A percentile compares a stretch with the other conserved stretches of the same genome.
These are phyloP conservation scores for Wallacemonas collosoma DNA, from an alignment of 208 protist species.

Conservation along the genomic window DNA sequence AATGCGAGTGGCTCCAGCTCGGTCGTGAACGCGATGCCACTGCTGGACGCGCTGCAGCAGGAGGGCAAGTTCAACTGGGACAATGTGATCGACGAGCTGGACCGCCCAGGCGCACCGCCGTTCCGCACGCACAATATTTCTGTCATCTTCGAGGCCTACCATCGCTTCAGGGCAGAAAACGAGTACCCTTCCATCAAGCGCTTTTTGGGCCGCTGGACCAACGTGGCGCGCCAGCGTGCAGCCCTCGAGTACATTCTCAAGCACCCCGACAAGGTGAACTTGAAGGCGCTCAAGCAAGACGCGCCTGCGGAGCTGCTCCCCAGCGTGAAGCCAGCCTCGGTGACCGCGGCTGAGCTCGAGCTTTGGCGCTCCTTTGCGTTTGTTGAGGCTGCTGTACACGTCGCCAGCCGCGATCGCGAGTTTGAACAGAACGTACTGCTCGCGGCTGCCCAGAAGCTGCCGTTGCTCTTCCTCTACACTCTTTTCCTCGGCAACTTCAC, in stretches of 20 bases:
- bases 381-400: conserved; percentile 82
- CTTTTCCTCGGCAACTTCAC: conserved; percentile 68
- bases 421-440: conserved; percentile 80
- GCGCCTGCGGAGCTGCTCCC: conserved; percentile 63
- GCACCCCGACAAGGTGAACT: conserved; percentile 81
- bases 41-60: conserved; percentile 68
- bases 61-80: conserved; percentile 79
- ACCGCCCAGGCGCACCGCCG: conserved; percentile 58
- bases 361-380: conserved; percentile 81
- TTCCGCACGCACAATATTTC: conserved; percentile 78
- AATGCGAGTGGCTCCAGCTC: conserved; percentile 54
- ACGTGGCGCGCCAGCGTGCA: conserved; percentile 70
- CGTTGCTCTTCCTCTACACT: conserved; percentile 72
- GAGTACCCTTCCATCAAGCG: conserved; percentile 76
- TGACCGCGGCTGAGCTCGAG: conserved; percentile 56
- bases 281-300: conserved; percentile 51
- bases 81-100: conserved; percentile 71
- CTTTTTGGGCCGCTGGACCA: conserved; percentile 83
- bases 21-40: conserved; percentile 73
- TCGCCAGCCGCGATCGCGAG: conserved; percentile 74
- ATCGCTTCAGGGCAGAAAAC: conserved; percentile 68
- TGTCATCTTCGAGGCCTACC: conserved; percentile 87
- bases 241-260: conserved; percentile 84
- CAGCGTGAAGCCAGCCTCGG: conserved; percentile 34
- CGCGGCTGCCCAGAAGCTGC: conserved; percentile 61